These are phyloP conservation scores for Teratosphaeria nubilosa DNA, from an alignment of 2,329 filamentous ascomycete species.

Conservation along the genomic window DNA sequence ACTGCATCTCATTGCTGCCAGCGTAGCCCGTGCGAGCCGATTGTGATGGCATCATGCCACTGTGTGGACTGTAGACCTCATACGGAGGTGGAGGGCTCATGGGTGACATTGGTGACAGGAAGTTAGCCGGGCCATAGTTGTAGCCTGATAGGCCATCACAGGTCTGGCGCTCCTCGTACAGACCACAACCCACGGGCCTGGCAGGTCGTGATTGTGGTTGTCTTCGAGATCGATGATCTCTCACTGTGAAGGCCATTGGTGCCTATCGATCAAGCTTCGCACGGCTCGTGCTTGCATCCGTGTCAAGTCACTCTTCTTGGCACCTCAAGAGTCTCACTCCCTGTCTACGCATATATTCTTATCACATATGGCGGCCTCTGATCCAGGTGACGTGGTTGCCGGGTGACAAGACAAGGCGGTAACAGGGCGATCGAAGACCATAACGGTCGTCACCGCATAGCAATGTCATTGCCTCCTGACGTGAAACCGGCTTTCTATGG, in stretches of 20 bases:
- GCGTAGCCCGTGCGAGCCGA: neutral
- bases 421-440: neutral
- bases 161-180: neutral
- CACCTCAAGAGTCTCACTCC: neutral
- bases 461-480: neutral
- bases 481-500: neutral
- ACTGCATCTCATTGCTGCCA: neutral
- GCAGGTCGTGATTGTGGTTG: neutral
- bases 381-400: neutral
- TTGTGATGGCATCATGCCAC: neutral
- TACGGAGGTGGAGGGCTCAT: neutral
- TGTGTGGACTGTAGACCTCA: neutral
- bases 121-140: neutral
- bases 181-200: neutral
- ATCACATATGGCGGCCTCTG: neutral
- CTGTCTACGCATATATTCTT: neutral
- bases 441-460: neutral
- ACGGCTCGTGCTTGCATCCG: neutral
- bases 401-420: neutral
- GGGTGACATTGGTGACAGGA: neutral
- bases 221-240: neutral
- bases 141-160: neutral
- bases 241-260: neutral
- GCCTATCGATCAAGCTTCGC: neutral
- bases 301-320: neutral